A percentile compares a stretch with the other conserved stretches of the same genome.
phyloP scores from a whole-genome alignment of 495 filamentous ascomycete species.

The Glarea lozoyensis region DNA sequence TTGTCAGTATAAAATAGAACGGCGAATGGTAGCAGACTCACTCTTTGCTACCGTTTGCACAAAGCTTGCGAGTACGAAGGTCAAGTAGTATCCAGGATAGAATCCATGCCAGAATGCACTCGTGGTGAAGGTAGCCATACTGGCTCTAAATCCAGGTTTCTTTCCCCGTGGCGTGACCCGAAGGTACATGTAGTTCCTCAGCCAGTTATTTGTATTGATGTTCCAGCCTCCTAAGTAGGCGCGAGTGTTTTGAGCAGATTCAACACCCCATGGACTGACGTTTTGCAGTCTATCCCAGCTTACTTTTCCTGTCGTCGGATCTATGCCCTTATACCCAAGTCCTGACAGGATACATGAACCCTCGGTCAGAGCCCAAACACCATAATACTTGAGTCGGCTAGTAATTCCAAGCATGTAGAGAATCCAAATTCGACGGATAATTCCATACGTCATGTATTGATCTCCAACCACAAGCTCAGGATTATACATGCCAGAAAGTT shows the following conservation, averaged over 20 bases:
- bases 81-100: conserved; percentile 90
- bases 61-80: conserved; percentile 81
- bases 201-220: conserved; percentile 96
- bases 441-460: conserved; percentile 52
- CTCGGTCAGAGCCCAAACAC: conserved; percentile 88
- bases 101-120: conserved; percentile 98
- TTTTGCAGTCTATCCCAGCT: conserved; percentile 87
- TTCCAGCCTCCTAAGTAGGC: conserved; percentile 91
- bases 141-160: conserved; percentile 94
- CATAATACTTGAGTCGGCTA: conserved; percentile 85
- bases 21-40: conserved; percentile 32
- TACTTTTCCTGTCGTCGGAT: conserved; percentile 69
- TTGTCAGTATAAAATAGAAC: conserved; percentile 7
- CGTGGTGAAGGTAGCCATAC: conserved; percentile 86
- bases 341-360: conserved; percentile 91
- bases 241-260: conserved; percentile 82
- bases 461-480: conserved; percentile 49
- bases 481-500: conserved; percentile 61
- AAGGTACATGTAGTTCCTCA: conserved; percentile 91
- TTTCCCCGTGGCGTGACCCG: conserved; percentile 91
- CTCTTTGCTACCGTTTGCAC: conserved; percentile 91
- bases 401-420: conserved; percentile 77
- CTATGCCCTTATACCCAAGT: conserved; percentile 88
- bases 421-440: conserved; percentile 63
- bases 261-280: conserved; percentile 71